Conservation (phyloP, 176 grass and related monocot genomes). For the Aegilops bicornis region DNA sequence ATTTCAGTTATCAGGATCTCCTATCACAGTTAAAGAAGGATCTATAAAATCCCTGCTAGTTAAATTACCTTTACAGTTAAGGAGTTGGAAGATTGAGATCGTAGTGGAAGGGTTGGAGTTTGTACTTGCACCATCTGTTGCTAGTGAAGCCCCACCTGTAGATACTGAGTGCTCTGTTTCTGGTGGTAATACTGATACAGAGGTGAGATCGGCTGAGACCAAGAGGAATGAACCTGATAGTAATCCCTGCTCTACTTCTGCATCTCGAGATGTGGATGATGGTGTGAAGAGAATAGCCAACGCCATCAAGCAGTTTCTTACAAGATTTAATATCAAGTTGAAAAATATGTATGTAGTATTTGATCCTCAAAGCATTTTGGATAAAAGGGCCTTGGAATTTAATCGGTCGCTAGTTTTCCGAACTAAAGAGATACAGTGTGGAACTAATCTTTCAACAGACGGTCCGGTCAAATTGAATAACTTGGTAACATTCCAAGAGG, state of each 20-base stretch:
- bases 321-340: conserved; percentile 81
- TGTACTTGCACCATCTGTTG: conserved; percentile 63
- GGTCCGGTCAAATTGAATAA: conserved; percentile 66
- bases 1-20: conserved; percentile 66
- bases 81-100: conserved; percentile 59
- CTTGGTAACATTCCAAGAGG: conserved; percentile 80
- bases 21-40: conserved; percentile 87
- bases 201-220: conserved; percentile 22
- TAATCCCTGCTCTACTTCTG: conserved; percentile 49
- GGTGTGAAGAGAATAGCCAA: conserved; percentile 93
- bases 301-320: conserved; percentile 82
- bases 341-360: conserved; percentile 79
- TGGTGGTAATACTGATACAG: conserved; percentile 30
- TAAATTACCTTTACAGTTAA: conserved; percentile 66
- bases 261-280: conserved; percentile 80
- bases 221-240: conserved; percentile 32
- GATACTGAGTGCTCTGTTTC: conserved; percentile 53
- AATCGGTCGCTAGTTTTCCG: conserved; percentile 76
- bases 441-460: conserved; percentile 60
- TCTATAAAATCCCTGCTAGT: conserved; percentile 85
- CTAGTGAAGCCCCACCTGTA: conserved; percentile 42
- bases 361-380: conserved; percentile 56
- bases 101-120: conserved; percentile 85
- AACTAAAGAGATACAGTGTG: conserved; percentile 82
- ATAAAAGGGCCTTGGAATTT: conserved; percentile 38